phyloP scores from a whole-genome alignment of 495 filamentous ascomycete species.

The Penicillium flavigenum region DNA sequence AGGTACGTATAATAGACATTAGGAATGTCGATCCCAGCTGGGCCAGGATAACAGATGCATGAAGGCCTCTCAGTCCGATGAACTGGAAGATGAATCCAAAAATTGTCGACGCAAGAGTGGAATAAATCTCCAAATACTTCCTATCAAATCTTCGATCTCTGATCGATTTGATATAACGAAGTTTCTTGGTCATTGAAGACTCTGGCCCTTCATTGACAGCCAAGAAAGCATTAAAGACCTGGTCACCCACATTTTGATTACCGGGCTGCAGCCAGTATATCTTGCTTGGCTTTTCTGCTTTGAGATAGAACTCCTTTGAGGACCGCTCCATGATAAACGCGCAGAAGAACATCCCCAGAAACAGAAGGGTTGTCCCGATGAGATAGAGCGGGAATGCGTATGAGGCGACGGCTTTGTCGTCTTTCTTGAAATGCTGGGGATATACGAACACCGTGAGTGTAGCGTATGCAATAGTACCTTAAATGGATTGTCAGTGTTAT shows the following conservation, averaged over 20 bases:
- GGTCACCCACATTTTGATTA: constrained; percentile 40
- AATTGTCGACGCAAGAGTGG: constrained; percentile 33
- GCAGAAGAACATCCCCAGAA: constrained; percentile 43
- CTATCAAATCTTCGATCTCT: constrained; percentile 16
- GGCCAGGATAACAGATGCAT: constrained; percentile 48
- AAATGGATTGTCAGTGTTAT: background rate
- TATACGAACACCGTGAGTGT: constrained; percentile 36
- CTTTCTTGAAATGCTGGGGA: constrained; percentile 30
- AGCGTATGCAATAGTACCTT: constrained; percentile 39
- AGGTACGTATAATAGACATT: constrained; percentile 49
- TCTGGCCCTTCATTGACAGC: constrained; percentile 27
- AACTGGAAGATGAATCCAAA: constrained; percentile 54
- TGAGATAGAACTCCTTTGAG: constrained; percentile 32
- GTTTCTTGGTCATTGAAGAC: constrained; percentile 17
- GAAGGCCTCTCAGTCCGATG: constrained; percentile 48
- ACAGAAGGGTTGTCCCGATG: constrained; percentile 35
- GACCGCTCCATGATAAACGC: constrained; percentile 42
- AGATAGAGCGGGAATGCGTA: constrained; percentile 45
- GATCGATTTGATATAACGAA: constrained; percentile 39
- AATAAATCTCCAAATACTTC: constrained; percentile 17
- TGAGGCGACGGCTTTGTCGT: constrained; percentile 28
- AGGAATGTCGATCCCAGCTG: constrained; percentile 46
- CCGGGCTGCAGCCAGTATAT: constrained; percentile 48
- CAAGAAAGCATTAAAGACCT: constrained; percentile 42
- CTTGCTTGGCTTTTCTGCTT: constrained; percentile 33